Evolutionary conservation across 2,329 filamentous ascomycete species (phyloP), one percentile per base, ranked within the genome.

Genomic region (Dactylellina parvicollis): DNA sequence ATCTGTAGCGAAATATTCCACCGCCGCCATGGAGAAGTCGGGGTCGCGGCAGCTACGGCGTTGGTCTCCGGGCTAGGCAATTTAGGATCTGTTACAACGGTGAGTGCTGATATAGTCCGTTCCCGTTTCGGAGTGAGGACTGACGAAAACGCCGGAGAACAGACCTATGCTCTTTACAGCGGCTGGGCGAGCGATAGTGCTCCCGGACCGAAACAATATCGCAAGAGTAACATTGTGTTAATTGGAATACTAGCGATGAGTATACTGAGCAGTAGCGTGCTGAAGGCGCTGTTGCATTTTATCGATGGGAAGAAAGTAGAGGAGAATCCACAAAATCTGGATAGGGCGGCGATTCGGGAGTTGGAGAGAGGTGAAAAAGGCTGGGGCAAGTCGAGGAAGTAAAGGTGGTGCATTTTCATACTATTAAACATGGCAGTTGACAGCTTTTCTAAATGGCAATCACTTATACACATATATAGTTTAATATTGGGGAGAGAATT

Each of bases 31-130:
- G 92, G 92, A 49, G 92, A 96, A 81, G 91, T 96, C 20, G 92
- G 92, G 62, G 92, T 96, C 4, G 92, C 92, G 2, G 90, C 92
- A 12, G 92, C 92, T 0, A 88, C 90, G 1, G 92, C 92, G 1
- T 84, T 96, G 9, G 92, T 96, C 0, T 95, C 91, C 0, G 92
- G 92, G 0, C 84, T 96, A 38, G 92, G 92, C 0, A 96, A 96
- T 78, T 83, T 96, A 16, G 92, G 92, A 28, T 92, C 89, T 78
- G 90, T 96, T 70, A 85, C 91, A 61, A 96, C 92, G 16, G 76
- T 77, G 57, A 69, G 28, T 62, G 4, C 30, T 18, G 26, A 4
- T 32, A 14, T 50, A 1, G 14, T 14, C n/a, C 24, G 26, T 32
- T 22, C 28, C 2, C 10, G 7, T 36, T 47, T 24, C 18, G 16